Evolutionary conservation across 75 land plant species (phyloP).

Genomic region (Cupressus sempervirens): DNA sequence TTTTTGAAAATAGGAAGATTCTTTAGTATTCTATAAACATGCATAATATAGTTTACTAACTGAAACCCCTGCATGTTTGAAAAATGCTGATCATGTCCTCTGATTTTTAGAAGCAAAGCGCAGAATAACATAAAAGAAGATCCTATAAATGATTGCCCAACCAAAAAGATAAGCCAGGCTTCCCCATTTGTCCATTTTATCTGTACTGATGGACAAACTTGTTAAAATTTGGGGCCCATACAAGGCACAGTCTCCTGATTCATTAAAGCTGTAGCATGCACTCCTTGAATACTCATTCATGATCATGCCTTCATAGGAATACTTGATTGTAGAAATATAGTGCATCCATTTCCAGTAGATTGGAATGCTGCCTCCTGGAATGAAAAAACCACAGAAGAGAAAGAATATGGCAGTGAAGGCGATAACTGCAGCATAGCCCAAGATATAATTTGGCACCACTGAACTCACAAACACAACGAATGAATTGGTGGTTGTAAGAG

Average conservation of each 20-base stretch:
- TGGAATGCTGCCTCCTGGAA: conserved; percentile 34
- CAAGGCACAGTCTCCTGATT: neutral
- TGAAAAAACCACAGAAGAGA: conserved; percentile 75
- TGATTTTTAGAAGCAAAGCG: conserved; percentile 63
- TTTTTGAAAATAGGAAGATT: too few species aligned
- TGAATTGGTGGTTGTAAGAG: conserved; percentile 68
- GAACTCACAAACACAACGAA: conserved; percentile 67
- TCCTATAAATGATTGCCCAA: conserved; percentile 65
- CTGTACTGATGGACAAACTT: neutral
- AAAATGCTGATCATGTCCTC: conserved; percentile 30
- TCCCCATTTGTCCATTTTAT: conserved; percentile 26
- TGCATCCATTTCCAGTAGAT: conserved; percentile 32
- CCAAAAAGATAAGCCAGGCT: conserved; percentile 40
- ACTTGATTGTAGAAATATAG: conserved; percentile 21
- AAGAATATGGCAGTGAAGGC: conserved; percentile 78
- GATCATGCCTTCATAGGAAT: conserved; percentile 19
- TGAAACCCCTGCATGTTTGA: too few species aligned
- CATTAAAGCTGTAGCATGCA: neutral
- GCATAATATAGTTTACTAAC: too few species aligned
- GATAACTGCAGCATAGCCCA: conserved; percentile 73
- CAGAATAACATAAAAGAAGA: conserved; percentile 60
- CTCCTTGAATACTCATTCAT: conserved; percentile 12
- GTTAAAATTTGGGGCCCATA: conserved; percentile 12
- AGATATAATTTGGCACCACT: conserved; percentile 61
- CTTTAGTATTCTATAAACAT: too few species aligned